These are phyloP conservation scores for Venturia carpophila DNA, from an alignment of 2,329 filamentous ascomycete genomes.

Conservation along the genomic window DNA sequence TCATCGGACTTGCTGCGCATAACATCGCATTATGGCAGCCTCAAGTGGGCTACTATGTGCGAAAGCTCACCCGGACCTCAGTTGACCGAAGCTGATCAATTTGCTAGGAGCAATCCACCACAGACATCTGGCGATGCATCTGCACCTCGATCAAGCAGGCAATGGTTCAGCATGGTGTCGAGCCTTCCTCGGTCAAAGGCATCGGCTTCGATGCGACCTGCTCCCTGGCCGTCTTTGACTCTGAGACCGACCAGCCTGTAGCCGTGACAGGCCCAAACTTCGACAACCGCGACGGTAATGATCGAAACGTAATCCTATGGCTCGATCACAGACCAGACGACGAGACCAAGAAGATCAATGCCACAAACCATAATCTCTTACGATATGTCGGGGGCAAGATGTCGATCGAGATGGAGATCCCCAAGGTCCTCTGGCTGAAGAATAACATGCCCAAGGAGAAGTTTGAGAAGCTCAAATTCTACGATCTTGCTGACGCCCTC, in stretches of 20 bases:
- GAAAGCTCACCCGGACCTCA: constrained; percentile 19
- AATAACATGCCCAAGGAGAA: constrained; percentile 92
- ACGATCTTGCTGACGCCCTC: constrained; percentile 85
- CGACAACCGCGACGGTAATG: constrained; percentile 63
- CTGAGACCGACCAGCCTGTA: constrained; percentile 84
- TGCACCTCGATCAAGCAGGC: constrained; percentile 80
- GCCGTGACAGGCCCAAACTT: constrained; percentile 87
- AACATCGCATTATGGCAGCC: constrained; percentile 48
- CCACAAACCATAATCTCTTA: constrained; percentile 82
- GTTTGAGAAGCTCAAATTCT: constrained; percentile 93
- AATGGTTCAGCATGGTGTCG: constrained; percentile 71
- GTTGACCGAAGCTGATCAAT: constrained; percentile 17
- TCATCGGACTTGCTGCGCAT: constrained; percentile 53
- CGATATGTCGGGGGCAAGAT: constrained; percentile 96
- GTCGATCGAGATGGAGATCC: constrained; percentile 99
- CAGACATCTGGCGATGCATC: constrained; percentile 93
- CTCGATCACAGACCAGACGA: constrained; percentile 87
- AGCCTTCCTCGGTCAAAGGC: constrained; percentile 68
- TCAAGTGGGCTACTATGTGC: constrained; percentile 48
- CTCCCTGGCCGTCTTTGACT: constrained; percentile 82
- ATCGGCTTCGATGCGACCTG: constrained; percentile 99
- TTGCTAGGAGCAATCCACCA: constrained; percentile 85
- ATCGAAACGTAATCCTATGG: constrained; percentile 95
- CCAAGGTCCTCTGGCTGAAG: constrained; percentile 97
- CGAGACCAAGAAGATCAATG: constrained; percentile 90